phyloP scores from a whole-genome alignment of 306 rosid species.

The Geum urbanum region DNA sequence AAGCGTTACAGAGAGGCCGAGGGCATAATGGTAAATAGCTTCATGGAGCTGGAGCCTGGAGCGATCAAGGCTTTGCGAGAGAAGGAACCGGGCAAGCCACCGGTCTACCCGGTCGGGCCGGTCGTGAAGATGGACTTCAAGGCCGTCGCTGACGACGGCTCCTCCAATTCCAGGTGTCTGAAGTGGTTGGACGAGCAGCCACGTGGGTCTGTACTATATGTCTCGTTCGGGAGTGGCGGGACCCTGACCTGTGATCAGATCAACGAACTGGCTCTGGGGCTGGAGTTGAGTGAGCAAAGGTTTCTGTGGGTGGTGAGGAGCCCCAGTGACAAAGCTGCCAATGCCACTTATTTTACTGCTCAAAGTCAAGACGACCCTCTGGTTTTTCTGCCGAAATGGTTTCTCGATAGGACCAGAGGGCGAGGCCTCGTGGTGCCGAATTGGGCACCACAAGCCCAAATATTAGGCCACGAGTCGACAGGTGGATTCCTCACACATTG shows the following conservation, averaged over 20 bases:
- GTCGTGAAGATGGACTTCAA: conserved; percentile 31
- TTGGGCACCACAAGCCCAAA: conserved; percentile 78
- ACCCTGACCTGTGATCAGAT: conserved; percentile 33
- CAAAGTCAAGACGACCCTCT: conserved; percentile 27
- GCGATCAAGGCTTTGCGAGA: conserved; percentile 27
- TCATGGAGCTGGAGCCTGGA: conserved; percentile 56
- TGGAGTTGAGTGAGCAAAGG: conserved; percentile 40
- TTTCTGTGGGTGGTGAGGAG: conserved; percentile 47
- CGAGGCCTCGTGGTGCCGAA: conserved; percentile 42
- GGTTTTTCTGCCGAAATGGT: conserved; percentile 54
- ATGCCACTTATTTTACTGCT: conserved; percentile 44
- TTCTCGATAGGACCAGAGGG: conserved; percentile 43
- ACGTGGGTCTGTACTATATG: conserved; percentile 36
- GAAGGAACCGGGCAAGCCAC: conserved; percentile 35
- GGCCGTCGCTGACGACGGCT: background rate
- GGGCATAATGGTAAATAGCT: conserved; percentile 54
- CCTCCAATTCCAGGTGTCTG: conserved; percentile 25
- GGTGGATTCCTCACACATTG: conserved; percentile 76
- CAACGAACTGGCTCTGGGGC: conserved; percentile 35
- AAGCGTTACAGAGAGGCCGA: conserved; percentile 40
- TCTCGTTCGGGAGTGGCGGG: conserved; percentile 50
- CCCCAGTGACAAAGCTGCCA: conserved; percentile 29
- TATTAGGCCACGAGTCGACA: conserved; percentile 50
- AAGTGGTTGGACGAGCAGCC: conserved; percentile 46
- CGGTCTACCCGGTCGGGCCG: conserved; percentile 59